A percentile compares a stretch with the other conserved stretches of the same genome.
Evolutionary conservation across 2,329 filamentous ascomycete genomes (phyloP).

Genomic region (Alternaria consortialis): DNA sequence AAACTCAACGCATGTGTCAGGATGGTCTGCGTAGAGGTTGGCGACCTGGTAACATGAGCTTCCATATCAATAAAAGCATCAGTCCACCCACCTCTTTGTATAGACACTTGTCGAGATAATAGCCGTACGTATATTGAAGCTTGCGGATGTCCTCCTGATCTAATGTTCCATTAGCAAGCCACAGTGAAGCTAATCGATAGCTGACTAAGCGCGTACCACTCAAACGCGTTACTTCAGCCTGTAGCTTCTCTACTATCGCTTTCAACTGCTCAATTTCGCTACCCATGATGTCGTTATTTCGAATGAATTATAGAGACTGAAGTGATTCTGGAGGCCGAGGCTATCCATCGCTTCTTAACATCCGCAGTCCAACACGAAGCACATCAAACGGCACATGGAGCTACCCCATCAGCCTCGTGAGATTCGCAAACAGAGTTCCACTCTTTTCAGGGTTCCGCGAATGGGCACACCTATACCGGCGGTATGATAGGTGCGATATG

Average conservation of each 20-base stretch:
- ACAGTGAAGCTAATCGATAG: neutral
- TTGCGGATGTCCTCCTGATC: constrained; percentile 65
- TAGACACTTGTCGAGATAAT: constrained; percentile 68
- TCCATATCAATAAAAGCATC: no score
- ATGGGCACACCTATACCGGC: constrained; percentile 19
- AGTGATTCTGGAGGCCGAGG: neutral
- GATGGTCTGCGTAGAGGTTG: constrained; percentile 61
- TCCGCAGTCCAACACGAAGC: neutral
- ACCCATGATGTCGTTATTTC: constrained; percentile 26
- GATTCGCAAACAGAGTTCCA: constrained; percentile 13
- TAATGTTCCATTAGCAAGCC: constrained; percentile 32
- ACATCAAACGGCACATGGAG: constrained; percentile 5
- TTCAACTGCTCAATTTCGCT: constrained; percentile 44
- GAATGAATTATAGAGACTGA: no score
- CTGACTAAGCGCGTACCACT: constrained; percentile 31
- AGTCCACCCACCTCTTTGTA: constrained; percentile 59
- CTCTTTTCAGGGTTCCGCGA: constrained; percentile 20
- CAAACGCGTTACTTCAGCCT: constrained; percentile 40
- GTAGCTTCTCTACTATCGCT: constrained; percentile 36
- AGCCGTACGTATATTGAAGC: constrained; percentile 66
- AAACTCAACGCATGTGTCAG: constrained; percentile 65
- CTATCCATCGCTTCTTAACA: constrained; percentile 24
- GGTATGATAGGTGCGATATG: constrained; percentile 25
- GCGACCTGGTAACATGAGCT: constrained; percentile 33
- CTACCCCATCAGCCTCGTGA: constrained; percentile 20